These are phyloP conservation scores for Phaeoacremonium minimum DNA, from an alignment of 2,329 filamentous ascomycete genomes.

Conservation along the genomic window DNA sequence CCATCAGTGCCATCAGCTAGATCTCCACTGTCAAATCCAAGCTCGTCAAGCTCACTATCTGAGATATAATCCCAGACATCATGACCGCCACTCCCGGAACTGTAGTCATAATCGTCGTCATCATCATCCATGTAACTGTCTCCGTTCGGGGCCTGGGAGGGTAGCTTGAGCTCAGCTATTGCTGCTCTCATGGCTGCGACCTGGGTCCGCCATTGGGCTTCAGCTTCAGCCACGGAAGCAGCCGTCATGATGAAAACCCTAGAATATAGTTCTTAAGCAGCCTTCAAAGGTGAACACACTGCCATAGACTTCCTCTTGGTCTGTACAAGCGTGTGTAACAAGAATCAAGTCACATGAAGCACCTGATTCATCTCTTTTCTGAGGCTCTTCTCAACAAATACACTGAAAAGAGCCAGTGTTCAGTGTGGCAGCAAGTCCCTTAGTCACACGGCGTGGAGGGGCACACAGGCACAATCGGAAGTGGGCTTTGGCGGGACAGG, in stretches of 20 bases:
- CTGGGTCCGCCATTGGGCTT: slow-evolving; percentile 76
- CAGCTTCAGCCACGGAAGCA: slow-evolving; percentile 26
- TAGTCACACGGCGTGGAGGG: too few relatives aligned
- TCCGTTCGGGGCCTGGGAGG: slow-evolving; percentile 30
- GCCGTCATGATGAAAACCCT: slow-evolving; percentile 3
- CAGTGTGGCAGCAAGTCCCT: too few relatives aligned
- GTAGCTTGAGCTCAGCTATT: slow-evolving; percentile 66
- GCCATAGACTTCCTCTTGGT: too few relatives aligned
- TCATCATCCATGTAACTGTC: slow-evolving; percentile 48
- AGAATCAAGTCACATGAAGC: too few relatives aligned
- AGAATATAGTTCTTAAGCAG: too few relatives aligned
- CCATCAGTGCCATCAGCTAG: slow-evolving; percentile 28
- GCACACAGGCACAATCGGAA: too few relatives aligned
- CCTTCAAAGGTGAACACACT: too few relatives aligned
- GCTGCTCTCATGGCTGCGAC: slow-evolving; percentile 82
- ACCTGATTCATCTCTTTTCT: too few relatives aligned
- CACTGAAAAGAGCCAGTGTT: too few relatives aligned
- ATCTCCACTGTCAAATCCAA: slow-evolving; percentile 37
- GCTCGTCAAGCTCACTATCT: slow-evolving; percentile 63
- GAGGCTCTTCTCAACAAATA: too few relatives aligned
- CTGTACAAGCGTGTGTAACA: too few relatives aligned
- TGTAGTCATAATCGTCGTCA: slow-evolving; percentile 59
- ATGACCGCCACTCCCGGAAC: slow-evolving; percentile 60
- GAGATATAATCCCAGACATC: slow-evolving; percentile 94
- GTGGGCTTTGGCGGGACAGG: too few relatives aligned